Percentiles rank a stretch among this genome's conserved stretches.
phyloP scores from a whole-genome alignment of 768 basidiomycete genomes.

The Podaxis sp. region DNA sequence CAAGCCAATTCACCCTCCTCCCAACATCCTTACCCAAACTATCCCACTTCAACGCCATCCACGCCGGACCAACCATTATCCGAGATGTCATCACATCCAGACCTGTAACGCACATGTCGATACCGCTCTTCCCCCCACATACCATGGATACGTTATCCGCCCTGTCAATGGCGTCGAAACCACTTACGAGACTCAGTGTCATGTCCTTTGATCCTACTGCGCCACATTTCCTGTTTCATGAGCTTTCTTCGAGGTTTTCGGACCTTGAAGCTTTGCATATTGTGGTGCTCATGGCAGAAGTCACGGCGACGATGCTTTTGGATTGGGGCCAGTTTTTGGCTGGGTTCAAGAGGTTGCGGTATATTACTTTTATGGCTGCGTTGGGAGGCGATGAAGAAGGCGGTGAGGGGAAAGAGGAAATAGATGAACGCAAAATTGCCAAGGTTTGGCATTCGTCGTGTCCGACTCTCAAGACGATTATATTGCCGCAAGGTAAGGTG shows the following conservation, averaged over 20 bases:
- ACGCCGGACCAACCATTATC: slow-evolving; percentile 47
- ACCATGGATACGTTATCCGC: slow-evolving; percentile 43
- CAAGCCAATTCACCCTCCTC: slow-evolving; percentile 33
- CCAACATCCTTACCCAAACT: slow-evolving; percentile 47
- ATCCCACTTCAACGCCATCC: slow-evolving; percentile 50
- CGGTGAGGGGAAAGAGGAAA: slow-evolving; percentile 25
- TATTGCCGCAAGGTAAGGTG: slow-evolving; percentile 59
- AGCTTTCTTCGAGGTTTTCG: slow-evolving; percentile 47
- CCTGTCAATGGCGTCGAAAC: slow-evolving; percentile 35
- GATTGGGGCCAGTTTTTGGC: slow-evolving; percentile 39
- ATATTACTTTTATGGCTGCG: slow-evolving; percentile 36
- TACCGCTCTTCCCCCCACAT: slow-evolving; percentile 48
- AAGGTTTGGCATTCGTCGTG: slow-evolving; percentile 55
- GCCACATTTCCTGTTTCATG: slow-evolving; percentile 43
- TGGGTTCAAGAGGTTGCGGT: slow-evolving; percentile 36
- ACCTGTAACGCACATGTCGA: slow-evolving; percentile 49
- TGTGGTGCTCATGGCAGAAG: slow-evolving; percentile 52
- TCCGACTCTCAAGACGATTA: slow-evolving; percentile 62
- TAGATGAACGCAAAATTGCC: slow-evolving; percentile 53
- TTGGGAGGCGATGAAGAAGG: slow-evolving; percentile 31
- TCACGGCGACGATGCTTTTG: slow-evolving; percentile 36
- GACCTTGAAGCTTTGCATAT: slow-evolving; percentile 60
- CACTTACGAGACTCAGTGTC: slow-evolving; percentile 52
- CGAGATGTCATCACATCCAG: slow-evolving; percentile 44
- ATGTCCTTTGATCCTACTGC: slow-evolving; percentile 55